Conservation (phyloP, 352 stramenopile species). For the Pythium aristosporum region DNA sequence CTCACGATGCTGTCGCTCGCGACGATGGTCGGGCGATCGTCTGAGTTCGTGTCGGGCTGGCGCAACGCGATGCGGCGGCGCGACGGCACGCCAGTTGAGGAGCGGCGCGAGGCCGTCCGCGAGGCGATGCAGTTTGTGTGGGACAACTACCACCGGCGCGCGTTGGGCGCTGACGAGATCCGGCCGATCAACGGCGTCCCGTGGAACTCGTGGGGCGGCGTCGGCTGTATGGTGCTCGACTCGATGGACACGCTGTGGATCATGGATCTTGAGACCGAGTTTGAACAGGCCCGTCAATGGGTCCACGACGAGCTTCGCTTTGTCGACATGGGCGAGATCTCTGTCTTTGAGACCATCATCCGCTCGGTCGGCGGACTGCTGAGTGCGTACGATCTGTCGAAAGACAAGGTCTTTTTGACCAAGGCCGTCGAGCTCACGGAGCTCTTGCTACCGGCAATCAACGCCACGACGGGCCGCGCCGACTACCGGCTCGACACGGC, state of each 20-base stretch:
- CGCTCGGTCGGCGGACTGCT: slow-evolving; percentile 97
- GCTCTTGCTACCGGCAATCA: slow-evolving; percentile 88
- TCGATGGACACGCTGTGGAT: slow-evolving; percentile 97
- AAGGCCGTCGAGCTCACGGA: slow-evolving; percentile 93
- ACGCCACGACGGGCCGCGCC: slow-evolving; percentile 88
- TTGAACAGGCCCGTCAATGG: slow-evolving; percentile 87
- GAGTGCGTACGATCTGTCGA: slow-evolving; percentile 92
- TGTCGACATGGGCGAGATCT: slow-evolving; percentile 81
- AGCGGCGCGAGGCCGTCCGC: slow-evolving; percentile 45
- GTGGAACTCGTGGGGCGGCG: slow-evolving; percentile 86
- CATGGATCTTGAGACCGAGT: slow-evolving; percentile 93
- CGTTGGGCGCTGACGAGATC: slow-evolving; percentile 96
- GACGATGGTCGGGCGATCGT: slow-evolving; percentile 2
- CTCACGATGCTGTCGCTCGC: slow-evolving; percentile 12
- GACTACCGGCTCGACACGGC: slow-evolving; percentile 87
- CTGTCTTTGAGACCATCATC: slow-evolving; percentile 99
- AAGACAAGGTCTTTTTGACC: slow-evolving; percentile 85
- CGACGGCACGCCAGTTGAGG: slow-evolving; percentile 28
- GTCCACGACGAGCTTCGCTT: slow-evolving; percentile 83
- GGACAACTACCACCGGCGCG: slow-evolving; percentile 92
- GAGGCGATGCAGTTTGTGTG: slow-evolving; percentile 80
- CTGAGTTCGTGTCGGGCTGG: not conserved
- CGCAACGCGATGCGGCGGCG: not conserved
- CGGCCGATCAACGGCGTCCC: slow-evolving; percentile 64
- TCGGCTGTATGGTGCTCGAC: slow-evolving; percentile 93